phyloP scores from a whole-genome alignment of 352 stramenopile species.

The Phytophthora litchii region DNA sequence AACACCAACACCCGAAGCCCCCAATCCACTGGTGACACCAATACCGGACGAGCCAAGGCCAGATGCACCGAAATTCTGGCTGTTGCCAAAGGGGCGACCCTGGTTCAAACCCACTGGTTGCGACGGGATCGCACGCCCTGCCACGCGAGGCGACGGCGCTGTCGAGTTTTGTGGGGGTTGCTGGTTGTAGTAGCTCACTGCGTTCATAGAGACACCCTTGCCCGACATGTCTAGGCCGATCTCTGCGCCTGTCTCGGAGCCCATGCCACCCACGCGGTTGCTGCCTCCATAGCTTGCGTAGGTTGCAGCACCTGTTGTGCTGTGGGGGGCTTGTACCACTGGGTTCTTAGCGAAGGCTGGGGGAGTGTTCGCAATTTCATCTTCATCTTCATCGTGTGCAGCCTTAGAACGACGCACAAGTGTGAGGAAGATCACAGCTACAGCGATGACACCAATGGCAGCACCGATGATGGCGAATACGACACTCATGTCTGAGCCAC shows the following conservation, averaged over 20 bases:
- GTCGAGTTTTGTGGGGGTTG: conserved; percentile 48
- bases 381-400: conserved; percentile 62
- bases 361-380: conserved; percentile 51
- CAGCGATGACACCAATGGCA: conserved; percentile 79
- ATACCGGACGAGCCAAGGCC: conserved; percentile 2
- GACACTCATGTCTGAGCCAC: conserved; percentile 68
- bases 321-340: conserved; percentile 33
- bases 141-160: conserved; percentile 47
- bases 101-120: conserved; percentile 41
- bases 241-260: conserved; percentile 14
- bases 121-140: conserved; percentile 51
- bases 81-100: conserved; percentile 16
- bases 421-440: conserved; percentile 78
- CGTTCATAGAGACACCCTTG: conserved; percentile 35
- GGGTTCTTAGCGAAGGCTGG: conserved; percentile 42
- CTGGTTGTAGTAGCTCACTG: conserved; percentile 62
- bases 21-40: conserved; percentile 13
- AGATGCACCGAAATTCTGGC: conserved; percentile 24
- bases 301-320: conserved; percentile 31
- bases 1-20: conserved; percentile 8
- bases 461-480: conserved; percentile 80
- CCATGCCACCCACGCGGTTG: conserved; percentile 29
- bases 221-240: conserved; percentile 29
- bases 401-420: conserved; percentile 76
- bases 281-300: conserved; percentile 42